Evolutionary conservation across 2,329 filamentous ascomycete species (phyloP), one percentile per base, ranked within the genome.

Genomic region (Fusarium luffae): DNA sequence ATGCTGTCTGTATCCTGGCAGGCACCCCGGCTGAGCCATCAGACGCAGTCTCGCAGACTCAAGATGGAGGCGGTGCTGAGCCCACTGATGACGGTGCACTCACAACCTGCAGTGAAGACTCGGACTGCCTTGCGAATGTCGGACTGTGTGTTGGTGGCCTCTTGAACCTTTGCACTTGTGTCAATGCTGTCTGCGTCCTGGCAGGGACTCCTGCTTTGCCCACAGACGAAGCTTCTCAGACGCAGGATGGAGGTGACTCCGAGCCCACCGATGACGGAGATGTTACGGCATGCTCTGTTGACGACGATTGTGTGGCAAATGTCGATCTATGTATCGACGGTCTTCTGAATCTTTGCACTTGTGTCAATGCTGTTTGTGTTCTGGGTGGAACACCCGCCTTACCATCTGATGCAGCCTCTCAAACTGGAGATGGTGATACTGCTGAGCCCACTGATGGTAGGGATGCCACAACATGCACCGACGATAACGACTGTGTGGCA

Each of bases 131-230:
- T 6, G 59, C 28, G 1, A n/a, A 63, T 14, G 21, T 25, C 13
- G 40, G 42, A 2, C 25, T 63, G 6, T 63, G 60, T 32, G 10
- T 62, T 12, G 27, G 25, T 28, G 42, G 34, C 4, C 18, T 19
- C 4, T 7, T 63, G 16, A 59, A 59, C 16, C 10, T 59, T 6
- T 63, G 59, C 27, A 57, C 46, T 25, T 63, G 60, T 48, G 27
- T 49, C n/a, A 11, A 49, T 18, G 47, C 37, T 16, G 42, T 32
- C 13, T 48, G 46, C 7, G 27, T 48, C 52, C 3, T 59, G 54
- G 7, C 27, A 48, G 9, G 34, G 9, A n/a, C 34, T 18, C 34
- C 34, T 37, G 34, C 34, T 7, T 7, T n/a, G 16, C 34, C 32
- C 16, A 18, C 32, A n/a, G 32, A 37, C 16, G 16, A 18, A 11